Evolutionary conservation across 805 yeast species (phyloP).

Genomic region (Metschnikowia reukaufii): DNA sequence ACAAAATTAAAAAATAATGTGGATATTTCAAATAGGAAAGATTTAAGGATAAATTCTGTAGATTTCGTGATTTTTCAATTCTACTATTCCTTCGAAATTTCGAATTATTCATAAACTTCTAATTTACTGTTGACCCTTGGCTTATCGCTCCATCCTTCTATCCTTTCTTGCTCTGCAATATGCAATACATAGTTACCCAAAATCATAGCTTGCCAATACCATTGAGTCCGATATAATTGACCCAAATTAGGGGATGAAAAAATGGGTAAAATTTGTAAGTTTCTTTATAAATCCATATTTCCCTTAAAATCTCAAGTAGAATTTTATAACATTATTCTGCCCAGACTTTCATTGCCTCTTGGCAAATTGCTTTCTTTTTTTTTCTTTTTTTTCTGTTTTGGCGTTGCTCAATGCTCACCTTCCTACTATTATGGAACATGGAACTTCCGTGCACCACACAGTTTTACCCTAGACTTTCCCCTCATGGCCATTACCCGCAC

Average conservation of each 20-base stretch:
- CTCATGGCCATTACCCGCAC: conserved; percentile 6
- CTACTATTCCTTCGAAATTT: neutral
- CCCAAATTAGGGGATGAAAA: no score
- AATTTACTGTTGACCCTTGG: no score
- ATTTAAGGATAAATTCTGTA: neutral
- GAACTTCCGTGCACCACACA: neutral
- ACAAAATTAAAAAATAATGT: neutral
- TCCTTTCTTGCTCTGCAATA: neutral
- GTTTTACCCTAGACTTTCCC: neutral
- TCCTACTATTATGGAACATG: neutral
- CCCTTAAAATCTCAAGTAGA: no score
- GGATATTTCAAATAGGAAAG: no score
- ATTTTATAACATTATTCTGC: no score
- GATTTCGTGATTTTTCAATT: neutral
- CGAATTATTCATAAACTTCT: no score
- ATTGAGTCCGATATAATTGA: no score
- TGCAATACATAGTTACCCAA: neutral
- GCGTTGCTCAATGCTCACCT: no score
- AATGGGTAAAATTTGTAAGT: no score
- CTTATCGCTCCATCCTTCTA: no score
- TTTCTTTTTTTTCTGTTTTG: neutral
- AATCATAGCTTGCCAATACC: no score
- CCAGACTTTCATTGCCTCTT: no score
- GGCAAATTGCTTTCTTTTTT: neutral
- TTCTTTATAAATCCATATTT: neutral